Evolutionary conservation across 2,329 filamentous ascomycete genomes (phyloP).

Genomic region (Epicoccum nigrum): DNA sequence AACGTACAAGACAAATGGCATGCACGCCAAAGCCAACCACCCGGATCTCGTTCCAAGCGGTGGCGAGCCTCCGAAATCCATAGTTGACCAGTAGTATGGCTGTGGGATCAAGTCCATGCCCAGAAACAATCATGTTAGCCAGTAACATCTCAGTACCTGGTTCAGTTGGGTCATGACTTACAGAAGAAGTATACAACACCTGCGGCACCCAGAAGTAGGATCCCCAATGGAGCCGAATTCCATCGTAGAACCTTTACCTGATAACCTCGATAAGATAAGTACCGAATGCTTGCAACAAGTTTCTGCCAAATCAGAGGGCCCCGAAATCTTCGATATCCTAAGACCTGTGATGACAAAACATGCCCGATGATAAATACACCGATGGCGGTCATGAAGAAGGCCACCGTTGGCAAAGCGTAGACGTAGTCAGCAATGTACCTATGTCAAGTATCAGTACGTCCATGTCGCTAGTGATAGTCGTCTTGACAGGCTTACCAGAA

Average conservation of each 20-base stretch:
- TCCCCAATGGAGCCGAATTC: conserved; percentile 37
- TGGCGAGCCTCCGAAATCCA: conserved; percentile 32
- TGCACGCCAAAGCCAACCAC: conserved; percentile 38
- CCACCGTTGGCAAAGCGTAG: conserved; percentile 60
- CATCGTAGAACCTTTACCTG: conserved; percentile 27
- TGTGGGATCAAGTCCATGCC: conserved; percentile 30
- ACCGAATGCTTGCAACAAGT: conserved; percentile 28
- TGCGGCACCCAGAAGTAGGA: conserved; percentile 29
- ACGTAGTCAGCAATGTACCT: conserved; percentile 63
- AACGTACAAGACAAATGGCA: conserved; percentile 37
- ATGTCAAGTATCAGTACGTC: background rate
- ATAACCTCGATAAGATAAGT: conserved; percentile 38
- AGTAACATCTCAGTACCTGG: too few relatives aligned
- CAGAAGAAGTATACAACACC: conserved; percentile 33
- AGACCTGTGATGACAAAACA: conserved; percentile 40
- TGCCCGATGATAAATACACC: conserved; percentile 55
- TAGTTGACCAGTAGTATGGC: conserved; percentile 29
- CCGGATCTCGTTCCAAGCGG: conserved; percentile 38
- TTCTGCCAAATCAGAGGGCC: background rate
- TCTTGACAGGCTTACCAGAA: conserved; percentile 51
- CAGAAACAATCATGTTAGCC: background rate
- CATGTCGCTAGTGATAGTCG: background rate
- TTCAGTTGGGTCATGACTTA: too few relatives aligned
- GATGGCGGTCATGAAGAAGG: conserved; percentile 59
- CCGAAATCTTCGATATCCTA: conserved; percentile 16